Conservation (phyloP, 768 basidiomycete species). For the Cyclocybe aegerita region DNA sequence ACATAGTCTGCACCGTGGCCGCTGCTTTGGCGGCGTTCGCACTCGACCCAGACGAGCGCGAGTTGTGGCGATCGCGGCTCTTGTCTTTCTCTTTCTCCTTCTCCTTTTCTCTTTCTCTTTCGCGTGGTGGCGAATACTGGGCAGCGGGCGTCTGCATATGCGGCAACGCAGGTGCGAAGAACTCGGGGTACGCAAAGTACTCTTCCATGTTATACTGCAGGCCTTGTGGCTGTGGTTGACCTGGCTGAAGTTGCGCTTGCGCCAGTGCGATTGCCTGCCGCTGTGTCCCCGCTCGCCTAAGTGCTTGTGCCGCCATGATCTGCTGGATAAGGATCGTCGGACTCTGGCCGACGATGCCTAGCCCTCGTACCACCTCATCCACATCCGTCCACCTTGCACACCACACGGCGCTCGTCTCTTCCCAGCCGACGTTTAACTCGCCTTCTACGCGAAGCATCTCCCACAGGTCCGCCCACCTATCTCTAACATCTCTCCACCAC, state of each 20-base stretch:
- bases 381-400: slow-evolving; percentile 66
- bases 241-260: background rate
- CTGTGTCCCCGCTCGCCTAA: background rate
- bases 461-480: slow-evolving; percentile 81
- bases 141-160: background rate
- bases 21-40: slow-evolving; percentile 1
- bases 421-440: slow-evolving; percentile 62
- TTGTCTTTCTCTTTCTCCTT: slow-evolving; percentile 14
- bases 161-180: slow-evolving; percentile 8
- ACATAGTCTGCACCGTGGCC: slow-evolving; percentile 14
- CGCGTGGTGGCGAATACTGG: background rate
- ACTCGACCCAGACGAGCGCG: slow-evolving; percentile 5
- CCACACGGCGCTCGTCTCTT: slow-evolving; percentile 77
- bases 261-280: slow-evolving; percentile 3
- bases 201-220: background rate
- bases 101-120: slow-evolving; percentile 8
- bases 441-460: slow-evolving; percentile 75
- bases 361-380: slow-evolving; percentile 35
- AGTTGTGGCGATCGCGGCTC: slow-evolving; percentile 14
- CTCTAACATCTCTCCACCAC: slow-evolving; percentile 61
- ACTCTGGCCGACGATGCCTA: slow-evolving; percentile 17
- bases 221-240: background rate
- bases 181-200: slow-evolving; percentile 17
- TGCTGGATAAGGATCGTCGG: slow-evolving; percentile 8
- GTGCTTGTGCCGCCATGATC: background rate